phyloP scores from a whole-genome alignment of 208 protist species.

The Leishmania gerbilli region DNA sequence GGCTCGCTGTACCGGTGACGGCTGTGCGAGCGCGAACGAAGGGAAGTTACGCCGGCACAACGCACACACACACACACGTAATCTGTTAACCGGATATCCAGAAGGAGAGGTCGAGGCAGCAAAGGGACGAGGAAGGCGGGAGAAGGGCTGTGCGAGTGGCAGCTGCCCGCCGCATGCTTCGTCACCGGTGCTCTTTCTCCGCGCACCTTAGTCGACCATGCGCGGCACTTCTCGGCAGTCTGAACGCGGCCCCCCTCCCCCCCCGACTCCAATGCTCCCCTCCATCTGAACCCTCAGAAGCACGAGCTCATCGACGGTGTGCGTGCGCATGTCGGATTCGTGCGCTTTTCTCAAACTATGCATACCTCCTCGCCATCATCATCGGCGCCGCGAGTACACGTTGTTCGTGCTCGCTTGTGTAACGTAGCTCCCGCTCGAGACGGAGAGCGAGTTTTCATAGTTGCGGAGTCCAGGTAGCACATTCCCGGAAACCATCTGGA shows the following conservation, averaged over 20 bases:
- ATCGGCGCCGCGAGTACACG: slow-evolving; percentile 56
- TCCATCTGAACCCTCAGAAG: background rate
- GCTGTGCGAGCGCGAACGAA: background rate
- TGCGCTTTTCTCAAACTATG: background rate
- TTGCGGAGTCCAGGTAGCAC: slow-evolving; percentile 73
- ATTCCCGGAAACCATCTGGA: slow-evolving; percentile 67
- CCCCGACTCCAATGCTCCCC: background rate
- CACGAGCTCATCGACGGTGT: background rate
- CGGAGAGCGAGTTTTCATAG: slow-evolving; percentile 40
- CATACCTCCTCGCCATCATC: background rate
- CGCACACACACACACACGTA: background rate
- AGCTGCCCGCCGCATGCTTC: background rate
- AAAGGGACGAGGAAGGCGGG: background rate
- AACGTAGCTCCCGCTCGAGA: slow-evolving; percentile 47
- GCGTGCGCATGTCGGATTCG: background rate
- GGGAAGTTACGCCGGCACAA: background rate
- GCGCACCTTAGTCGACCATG: background rate
- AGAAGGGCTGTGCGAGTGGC: background rate
- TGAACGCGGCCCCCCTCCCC: too few relatives aligned
- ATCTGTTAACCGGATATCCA: background rate
- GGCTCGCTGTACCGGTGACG: background rate
- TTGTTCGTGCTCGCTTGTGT: slow-evolving; percentile 43
- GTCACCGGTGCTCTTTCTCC: background rate
- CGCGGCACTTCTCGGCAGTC: background rate
- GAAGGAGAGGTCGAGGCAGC: background rate